Conservation (phyloP, 208 protist species). For the Herpetomonas samuelpessoai region DNA sequence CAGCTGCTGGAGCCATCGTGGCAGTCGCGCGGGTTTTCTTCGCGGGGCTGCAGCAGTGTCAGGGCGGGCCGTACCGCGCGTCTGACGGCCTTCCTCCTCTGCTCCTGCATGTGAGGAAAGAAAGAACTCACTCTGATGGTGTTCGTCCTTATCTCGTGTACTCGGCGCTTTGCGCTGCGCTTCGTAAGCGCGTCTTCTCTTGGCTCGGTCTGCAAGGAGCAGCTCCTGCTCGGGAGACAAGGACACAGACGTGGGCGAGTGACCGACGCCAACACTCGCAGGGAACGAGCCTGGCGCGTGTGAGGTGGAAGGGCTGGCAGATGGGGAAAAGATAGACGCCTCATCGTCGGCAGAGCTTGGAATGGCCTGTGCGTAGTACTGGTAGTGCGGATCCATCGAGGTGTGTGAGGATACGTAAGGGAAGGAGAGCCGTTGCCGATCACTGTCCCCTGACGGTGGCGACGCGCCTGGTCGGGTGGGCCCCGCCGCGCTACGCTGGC, state of each 20-base stretch:
- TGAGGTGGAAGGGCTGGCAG: background rate
- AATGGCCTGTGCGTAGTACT: background rate
- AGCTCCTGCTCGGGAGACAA: background rate
- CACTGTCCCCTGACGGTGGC: background rate
- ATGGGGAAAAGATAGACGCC: background rate
- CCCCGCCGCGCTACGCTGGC: background rate
- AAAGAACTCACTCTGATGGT: no score
- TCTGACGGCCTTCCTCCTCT: background rate
- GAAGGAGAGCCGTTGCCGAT: no score
- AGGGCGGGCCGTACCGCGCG: background rate
- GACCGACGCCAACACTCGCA: background rate
- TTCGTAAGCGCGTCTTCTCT: background rate
- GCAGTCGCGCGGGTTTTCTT: background rate
- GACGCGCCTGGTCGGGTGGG: background rate
- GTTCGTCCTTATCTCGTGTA: no score
- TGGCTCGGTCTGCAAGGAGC: background rate
- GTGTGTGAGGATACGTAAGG: no score
- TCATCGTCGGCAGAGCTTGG: slow-evolving; percentile 1
- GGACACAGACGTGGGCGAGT: background rate
- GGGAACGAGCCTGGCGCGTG: background rate
- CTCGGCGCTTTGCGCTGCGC: background rate
- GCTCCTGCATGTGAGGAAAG: no score
- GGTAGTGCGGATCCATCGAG: background rate
- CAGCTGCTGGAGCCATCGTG: slow-evolving; percentile 10
- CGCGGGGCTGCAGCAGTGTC: background rate